Evolutionary conservation across 768 basidiomycete species (phyloP), one percentile per base, ranked within the genome.

Genomic region (Pulveroboletus sp.): DNA sequence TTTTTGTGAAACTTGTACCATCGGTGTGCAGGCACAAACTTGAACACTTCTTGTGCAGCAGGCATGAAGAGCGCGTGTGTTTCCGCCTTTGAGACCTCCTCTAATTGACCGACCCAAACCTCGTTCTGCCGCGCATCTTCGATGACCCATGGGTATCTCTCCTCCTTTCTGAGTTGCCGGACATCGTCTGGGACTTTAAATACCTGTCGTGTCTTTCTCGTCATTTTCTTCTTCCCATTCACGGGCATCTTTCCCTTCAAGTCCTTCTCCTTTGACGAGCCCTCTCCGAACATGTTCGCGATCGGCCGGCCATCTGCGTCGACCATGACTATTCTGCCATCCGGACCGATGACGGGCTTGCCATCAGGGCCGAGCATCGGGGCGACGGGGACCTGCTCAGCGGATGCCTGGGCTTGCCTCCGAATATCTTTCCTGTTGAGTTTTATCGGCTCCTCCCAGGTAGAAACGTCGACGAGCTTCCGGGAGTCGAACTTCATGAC

Each of bases 1-100:
- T 83, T 84, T 75, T 90, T 91, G 70, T 89, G 89, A 64, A 93
- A 93, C 68, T 90, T 91, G 75, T 94, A 94, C 88, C 89, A 94
- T 37, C 91, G 78, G 64, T 90, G 82, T 6, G 89, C 82, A 13
- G 90, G 86, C 11, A 94, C 85, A 67, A 94, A 91, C 62, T 89
- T 85, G 76, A 94, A 94, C 33, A 84, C 76, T 49, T 90, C 82
- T 59, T 84, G 82, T 47, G 83, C 82, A 14, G 85, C 82, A 29
- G 88, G 87, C 82, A 91, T 88, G 68, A 94, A 87, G 69, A 92
- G 83, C 6, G 82, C 89, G 55, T 87, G 81, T 8, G 84, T 86
- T 59, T 81, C 80, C 21, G 80, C 75, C 69, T 80, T 89, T 11
- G 73, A 70, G 16, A 81, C 77, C 51, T 93, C 89, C 67, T 93